Percentiles rank a stretch among this genome's conserved stretches.
Evolutionary conservation across 176 grass and related monocot genomes (phyloP).

Genomic region (Triticum urartu): DNA sequence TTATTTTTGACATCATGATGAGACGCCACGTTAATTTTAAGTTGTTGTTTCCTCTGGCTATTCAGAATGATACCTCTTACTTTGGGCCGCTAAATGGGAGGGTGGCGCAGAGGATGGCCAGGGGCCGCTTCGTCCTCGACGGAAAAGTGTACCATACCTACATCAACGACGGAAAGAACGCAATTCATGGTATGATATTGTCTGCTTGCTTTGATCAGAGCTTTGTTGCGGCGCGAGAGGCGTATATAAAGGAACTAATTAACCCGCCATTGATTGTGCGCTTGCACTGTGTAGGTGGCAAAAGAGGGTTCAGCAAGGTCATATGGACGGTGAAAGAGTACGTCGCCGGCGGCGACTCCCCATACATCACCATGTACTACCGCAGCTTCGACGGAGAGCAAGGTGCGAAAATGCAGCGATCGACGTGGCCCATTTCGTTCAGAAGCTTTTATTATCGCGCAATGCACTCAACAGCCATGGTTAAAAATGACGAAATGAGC

Average conservation of each 20-base stretch:
- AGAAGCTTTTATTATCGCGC: neutral
- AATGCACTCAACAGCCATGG: no score
- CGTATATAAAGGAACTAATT: no score
- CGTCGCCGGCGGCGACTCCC: conserved; percentile 46
- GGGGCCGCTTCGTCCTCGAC: conserved; percentile 59
- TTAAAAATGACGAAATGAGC: neutral
- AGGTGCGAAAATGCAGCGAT: conserved; percentile 16
- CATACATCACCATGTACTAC: conserved; percentile 74
- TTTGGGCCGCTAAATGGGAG: conserved; percentile 78
- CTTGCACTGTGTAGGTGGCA: conserved; percentile 39
- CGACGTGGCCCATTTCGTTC: neutral
- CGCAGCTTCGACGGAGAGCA: conserved; percentile 83
- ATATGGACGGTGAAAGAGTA: conserved; percentile 80
- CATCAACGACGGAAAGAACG: conserved; percentile 63
- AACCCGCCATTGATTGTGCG: no score
- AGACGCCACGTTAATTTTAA: neutral
- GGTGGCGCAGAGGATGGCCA: conserved; percentile 60
- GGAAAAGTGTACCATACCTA: conserved; percentile 54
- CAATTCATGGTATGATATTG: conserved; percentile 57
- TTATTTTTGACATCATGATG: no score
- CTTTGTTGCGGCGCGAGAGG: no score
- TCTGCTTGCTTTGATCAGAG: no score
- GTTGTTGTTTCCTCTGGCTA: neutral
- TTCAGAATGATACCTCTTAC: conserved; percentile 63
- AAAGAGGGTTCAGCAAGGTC: conserved; percentile 68